Conservation (phyloP, 2,329 filamentous ascomycete genomes). For the Myriosclerotinia duriaeana region DNA sequence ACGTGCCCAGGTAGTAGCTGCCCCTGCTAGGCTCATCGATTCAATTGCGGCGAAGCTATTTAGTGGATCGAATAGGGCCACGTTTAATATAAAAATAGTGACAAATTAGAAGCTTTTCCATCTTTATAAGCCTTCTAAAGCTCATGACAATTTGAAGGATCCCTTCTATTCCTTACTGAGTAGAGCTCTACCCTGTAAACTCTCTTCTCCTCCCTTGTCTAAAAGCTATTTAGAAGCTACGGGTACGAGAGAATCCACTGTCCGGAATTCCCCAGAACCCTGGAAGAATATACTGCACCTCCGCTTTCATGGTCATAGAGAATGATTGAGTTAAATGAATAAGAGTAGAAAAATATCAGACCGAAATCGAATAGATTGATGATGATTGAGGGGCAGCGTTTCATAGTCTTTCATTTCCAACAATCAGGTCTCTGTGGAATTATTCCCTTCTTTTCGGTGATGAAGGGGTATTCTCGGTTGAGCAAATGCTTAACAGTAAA, state of each 20-base stretch:
- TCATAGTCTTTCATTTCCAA: conserved; percentile 7
- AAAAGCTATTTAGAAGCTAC: conserved; percentile 9
- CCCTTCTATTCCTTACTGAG: conserved; percentile 2
- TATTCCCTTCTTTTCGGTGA: neutral
- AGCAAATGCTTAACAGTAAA: neutral
- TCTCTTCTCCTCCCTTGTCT: conserved; percentile 6
- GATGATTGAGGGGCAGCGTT: conserved; percentile 17
- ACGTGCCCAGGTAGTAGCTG: conserved; percentile 1
- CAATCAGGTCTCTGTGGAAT: neutral
- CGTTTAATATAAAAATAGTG: conserved; percentile 22
- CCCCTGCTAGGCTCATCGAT: conserved; percentile 15
- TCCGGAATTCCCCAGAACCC: conserved; percentile 23
- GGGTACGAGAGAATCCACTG: conserved; percentile 18
- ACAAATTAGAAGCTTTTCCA: conserved; percentile 18
- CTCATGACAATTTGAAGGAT: conserved; percentile 7
- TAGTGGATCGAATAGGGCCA: conserved; percentile 18
- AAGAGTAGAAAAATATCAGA: neutral
- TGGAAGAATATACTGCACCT: conserved; percentile 1
- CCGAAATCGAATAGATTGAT: neutral
- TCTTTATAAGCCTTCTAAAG: conserved; percentile 4
- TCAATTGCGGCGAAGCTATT: conserved; percentile 19
- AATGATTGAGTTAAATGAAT: conserved; percentile 12
- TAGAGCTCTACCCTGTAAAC: conserved; percentile 9
- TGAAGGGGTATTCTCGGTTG: conserved; percentile 20
- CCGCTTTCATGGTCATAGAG: neutral